These are phyloP conservation scores for Cruciata laevipes DNA, from an alignment of 257 asterid species.

Conservation along the genomic window DNA sequence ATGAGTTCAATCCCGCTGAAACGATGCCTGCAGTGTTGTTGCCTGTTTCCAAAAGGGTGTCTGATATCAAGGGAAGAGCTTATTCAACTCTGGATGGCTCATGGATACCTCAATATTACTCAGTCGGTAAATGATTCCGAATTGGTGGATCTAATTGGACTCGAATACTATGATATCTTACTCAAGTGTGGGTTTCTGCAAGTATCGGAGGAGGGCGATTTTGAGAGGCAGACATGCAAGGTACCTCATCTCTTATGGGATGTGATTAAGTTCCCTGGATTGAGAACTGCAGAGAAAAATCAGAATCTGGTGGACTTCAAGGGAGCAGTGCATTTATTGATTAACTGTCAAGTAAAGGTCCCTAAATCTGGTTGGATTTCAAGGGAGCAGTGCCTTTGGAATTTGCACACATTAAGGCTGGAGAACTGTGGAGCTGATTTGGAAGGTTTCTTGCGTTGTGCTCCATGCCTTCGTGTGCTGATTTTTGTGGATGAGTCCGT, in stretches of 20 bases:
- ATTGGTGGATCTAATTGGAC: slow-evolving; percentile 3
- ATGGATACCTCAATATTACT: slow-evolving; percentile 4
- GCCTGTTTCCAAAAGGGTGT: slow-evolving; percentile 22
- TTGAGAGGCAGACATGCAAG: slow-evolving; percentile 7
- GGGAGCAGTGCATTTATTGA: slow-evolving; percentile 3
- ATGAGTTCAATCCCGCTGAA: slow-evolving; percentile 17
- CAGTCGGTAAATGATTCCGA: neutral
- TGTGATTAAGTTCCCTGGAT: slow-evolving; percentile 7
- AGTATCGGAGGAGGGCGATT: slow-evolving; percentile 11
- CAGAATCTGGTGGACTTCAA: neutral
- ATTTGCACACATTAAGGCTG: neutral
- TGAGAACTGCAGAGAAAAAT: neutral
- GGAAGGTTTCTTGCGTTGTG: neutral
- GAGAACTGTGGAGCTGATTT: neutral
- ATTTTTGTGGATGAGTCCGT: neutral
- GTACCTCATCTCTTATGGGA: slow-evolving; percentile 26
- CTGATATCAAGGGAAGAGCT: slow-evolving; percentile 19
- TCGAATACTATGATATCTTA: slow-evolving; percentile 7
- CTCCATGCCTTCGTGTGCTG: neutral
- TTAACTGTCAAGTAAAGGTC: neutral
- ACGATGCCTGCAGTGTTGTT: slow-evolving; percentile 21
- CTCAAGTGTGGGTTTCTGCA: slow-evolving; percentile 16
- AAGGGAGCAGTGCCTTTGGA: neutral
- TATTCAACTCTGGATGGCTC: slow-evolving; percentile 33
- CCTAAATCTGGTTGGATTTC: neutral